Base-by-base conservation (phyloP, 2,329 filamentous ascomycete genomes). In the Trichoderma asperellum region DNA sequence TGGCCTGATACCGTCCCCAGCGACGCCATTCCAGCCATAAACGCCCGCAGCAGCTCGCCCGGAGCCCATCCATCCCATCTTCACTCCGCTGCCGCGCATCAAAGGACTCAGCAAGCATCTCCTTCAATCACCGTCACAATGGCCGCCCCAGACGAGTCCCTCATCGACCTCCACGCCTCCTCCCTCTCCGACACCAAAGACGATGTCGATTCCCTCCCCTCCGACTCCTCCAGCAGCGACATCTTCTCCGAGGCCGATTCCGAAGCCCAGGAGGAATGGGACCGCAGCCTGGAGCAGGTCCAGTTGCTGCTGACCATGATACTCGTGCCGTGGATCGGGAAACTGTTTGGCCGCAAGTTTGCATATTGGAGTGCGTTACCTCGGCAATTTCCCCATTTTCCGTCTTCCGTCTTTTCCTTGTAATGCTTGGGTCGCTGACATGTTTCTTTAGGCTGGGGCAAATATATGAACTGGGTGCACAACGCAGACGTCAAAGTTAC, bases 381-480 rank as follows among this genome's bases (percentile, higher is more conserved):
- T 57, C 40, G 10, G 34, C 14, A 24, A n/a, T 59, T 35, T 70
- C 27, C 7, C 37, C 2, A 40, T 18, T 24, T 24, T 24, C 24
- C 52, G 52, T 29, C 58, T 24, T 24, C 24, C 52, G 52, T 29
- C 58, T 24, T 47, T 16, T 71, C 34, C 43, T 10, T 47, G 16
- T 34, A 1, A 34, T 4, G 24, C 18, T 43, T 55, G 35, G 32
- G n/a, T 43, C 16, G 52, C 58, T 58, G 24, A 68, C 72, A n/a
- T 14, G 10, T 29, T 34, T 6, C 3, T 3, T 40, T 35, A 97
- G 94, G 93, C 74, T 97, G 95, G 94, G 91, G 90, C 27, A 90
- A 91, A 76, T 96, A 94, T 78, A 97, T 97, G 94, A 89, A 93
- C 79, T 98, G 94, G 94, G 91, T 92, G 79, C 96, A 97, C 78